A percentile compares a stretch with the other conserved stretches of the same genome.
These are phyloP conservation scores for Blastobotrys americana DNA, from an alignment of 805 yeast species.

Conservation along the genomic window DNA sequence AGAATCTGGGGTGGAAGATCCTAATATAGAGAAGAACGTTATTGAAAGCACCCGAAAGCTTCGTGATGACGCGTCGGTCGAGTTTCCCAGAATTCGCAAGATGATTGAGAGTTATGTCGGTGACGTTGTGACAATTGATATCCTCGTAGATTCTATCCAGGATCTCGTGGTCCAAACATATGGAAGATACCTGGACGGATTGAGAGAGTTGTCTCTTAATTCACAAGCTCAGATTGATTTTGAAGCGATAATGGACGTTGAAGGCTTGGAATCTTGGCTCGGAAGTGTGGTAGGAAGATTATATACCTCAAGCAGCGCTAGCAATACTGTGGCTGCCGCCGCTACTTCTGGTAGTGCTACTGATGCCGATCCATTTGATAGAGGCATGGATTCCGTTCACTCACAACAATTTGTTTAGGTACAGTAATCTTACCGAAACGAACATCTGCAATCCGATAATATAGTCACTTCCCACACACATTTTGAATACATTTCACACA, in stretches of 20 bases:
- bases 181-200: conserved; percentile 41
- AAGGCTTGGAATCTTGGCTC: conserved; percentile 47
- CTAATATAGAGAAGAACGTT: too few species aligned
- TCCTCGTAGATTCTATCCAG: conserved; percentile 58
- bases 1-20: background rate
- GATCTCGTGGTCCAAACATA: conserved; percentile 54
- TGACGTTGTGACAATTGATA: conserved; percentile 45
- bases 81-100: conserved; percentile 48
- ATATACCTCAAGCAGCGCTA: conserved; percentile 1
- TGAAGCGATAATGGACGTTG: conserved; percentile 56
- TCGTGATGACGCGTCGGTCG: conserved; percentile 43
- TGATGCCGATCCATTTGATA: background rate
- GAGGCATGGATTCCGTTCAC: too few species aligned
- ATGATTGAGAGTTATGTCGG: conserved; percentile 49
- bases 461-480: too few species aligned
- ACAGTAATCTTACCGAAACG: too few species aligned
- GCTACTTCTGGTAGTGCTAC: background rate
- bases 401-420: too few species aligned
- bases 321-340: background rate
- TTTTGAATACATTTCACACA: background rate
- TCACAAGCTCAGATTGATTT: conserved; percentile 24
- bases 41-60: conserved; percentile 36
- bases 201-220: conserved; percentile 23
- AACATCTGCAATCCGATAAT: too few species aligned
- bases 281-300: conserved; percentile 30